A percentile compares a stretch with the other conserved stretches of the same genome.
Evolutionary conservation across 2,329 filamentous ascomycete genomes (phyloP).

Genomic region (Diaporthe sp.): DNA sequence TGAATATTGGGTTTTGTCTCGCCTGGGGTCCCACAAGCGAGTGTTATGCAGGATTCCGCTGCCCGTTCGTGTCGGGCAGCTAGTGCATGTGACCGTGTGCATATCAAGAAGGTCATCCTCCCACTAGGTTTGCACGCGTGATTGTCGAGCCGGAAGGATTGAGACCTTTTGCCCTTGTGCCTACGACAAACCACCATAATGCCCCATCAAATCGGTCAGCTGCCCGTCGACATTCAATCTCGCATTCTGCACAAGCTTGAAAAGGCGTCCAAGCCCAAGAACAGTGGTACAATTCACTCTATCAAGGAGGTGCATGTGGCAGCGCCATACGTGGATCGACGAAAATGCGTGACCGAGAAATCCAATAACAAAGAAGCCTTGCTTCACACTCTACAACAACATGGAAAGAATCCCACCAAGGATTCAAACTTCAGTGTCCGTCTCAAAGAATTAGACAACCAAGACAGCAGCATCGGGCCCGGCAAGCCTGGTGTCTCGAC

Average conservation of each 20-base stretch:
- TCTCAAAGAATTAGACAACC: slow-evolving; percentile 3
- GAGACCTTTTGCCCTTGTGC: not conserved
- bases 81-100: not conserved
- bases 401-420: slow-evolving; percentile 35
- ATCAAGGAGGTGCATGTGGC: slow-evolving; percentile 29
- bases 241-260: slow-evolving; percentile 18
- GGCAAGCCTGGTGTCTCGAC: slow-evolving; percentile 29
- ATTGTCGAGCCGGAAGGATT: not conserved
- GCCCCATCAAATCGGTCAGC: slow-evolving; percentile 28
- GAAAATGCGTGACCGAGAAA: slow-evolving; percentile 34
- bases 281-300: not conserved
- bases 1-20: slow-evolving; percentile 20
- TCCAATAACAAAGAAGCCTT: slow-evolving; percentile 32
- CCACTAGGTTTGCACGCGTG: not conserved
- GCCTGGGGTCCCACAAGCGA: slow-evolving; percentile 22
- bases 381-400: slow-evolving; percentile 26
- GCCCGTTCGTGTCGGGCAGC: slow-evolving; percentile 30
- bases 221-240: slow-evolving; percentile 33
- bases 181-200: not conserved
- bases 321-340: slow-evolving; percentile 11
- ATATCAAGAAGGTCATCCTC: slow-evolving; percentile 32
- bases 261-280: slow-evolving; percentile 1
- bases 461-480: slow-evolving; percentile 21
- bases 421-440: slow-evolving; percentile 34
- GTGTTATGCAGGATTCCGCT: slow-evolving; percentile 27